Evolutionary conservation across 2,329 filamentous ascomycete genomes (phyloP).

Genomic region (Ilyonectria robusta): DNA sequence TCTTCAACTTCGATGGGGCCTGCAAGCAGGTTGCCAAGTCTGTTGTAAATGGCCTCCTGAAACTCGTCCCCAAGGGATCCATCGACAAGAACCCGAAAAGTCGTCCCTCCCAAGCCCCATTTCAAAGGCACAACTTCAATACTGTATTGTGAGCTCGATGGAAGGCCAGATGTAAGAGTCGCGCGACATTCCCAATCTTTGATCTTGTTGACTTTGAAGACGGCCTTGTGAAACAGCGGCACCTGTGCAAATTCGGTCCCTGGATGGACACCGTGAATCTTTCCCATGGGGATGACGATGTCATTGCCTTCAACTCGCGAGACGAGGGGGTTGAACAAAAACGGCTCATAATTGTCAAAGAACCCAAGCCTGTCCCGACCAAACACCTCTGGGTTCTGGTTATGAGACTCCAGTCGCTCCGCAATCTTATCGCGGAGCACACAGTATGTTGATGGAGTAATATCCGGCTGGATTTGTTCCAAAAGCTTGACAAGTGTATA

Average conservation of each 20-base stretch:
- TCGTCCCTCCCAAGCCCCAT: not conserved
- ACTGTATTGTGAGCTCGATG: not conserved
- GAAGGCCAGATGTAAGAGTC: not conserved
- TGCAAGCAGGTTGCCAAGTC: not conserved
- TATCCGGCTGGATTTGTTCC: not conserved
- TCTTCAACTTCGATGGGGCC: slow-evolving; percentile 1
- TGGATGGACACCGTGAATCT: slow-evolving; percentile 6
- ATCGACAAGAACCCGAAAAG: not conserved
- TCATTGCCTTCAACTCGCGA: slow-evolving; percentile 3
- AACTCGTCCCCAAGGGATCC: not conserved
- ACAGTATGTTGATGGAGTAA: slow-evolving; percentile 16
- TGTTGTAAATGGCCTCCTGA: not conserved
- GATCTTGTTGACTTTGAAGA: slow-evolving; percentile 4
- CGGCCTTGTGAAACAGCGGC: not conserved
- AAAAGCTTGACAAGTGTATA: not conserved
- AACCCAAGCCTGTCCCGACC: slow-evolving; percentile 24
- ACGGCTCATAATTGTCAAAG: slow-evolving; percentile 22
- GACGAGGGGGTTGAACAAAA: not conserved
- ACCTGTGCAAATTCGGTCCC: slow-evolving; percentile 2
- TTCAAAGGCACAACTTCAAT: slow-evolving; percentile 7
- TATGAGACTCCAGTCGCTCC: not conserved
- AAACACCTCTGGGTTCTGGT: slow-evolving; percentile 19
- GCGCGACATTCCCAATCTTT: not conserved
- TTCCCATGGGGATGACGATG: slow-evolving; percentile 17
- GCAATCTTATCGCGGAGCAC: slow-evolving; percentile 10